Percentiles rank a stretch among this genome's conserved stretches.
Conservation (phyloP, 805 yeast species). For the Yamadazyma takamatsuzukensis region DNA sequence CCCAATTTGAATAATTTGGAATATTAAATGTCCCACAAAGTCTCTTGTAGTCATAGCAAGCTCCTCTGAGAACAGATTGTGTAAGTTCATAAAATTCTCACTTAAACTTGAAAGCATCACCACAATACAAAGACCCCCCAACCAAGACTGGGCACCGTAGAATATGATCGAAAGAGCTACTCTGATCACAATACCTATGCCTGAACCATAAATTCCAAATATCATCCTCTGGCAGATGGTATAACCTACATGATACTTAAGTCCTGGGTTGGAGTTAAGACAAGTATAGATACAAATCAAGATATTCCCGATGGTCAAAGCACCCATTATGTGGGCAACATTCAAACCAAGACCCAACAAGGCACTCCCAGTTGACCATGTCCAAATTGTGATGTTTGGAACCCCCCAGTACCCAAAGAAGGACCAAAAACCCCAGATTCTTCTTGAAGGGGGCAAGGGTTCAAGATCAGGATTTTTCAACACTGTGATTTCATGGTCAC, state of each 20-base stretch:
- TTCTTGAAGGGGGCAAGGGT: conserved; percentile 41
- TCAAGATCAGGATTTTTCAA: conserved; percentile 38
- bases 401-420: conserved; percentile 44
- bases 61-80: conserved; percentile 32
- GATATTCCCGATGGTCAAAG: conserved; percentile 44
- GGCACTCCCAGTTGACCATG: conserved; percentile 44
- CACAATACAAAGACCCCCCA: conserved; percentile 43
- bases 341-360: conserved; percentile 42
- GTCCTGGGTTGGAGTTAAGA: conserved; percentile 47
- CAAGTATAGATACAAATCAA: conserved; percentile 41
- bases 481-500: conserved; percentile 4
- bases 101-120: conserved; percentile 36
- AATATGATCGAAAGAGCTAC: conserved; percentile 44
- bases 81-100: conserved; percentile 32
- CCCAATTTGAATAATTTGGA: conserved; percentile 41
- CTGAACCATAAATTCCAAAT: conserved; percentile 47
- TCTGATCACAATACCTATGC: conserved; percentile 41
- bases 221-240: conserved; percentile 42
- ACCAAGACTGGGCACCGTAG: conserved; percentile 44
- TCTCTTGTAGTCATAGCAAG: conserved; percentile 39
- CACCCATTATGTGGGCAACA: conserved; percentile 44
- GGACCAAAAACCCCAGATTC: conserved; percentile 45
- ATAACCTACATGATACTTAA: conserved; percentile 48
- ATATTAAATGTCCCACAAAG: conserved; percentile 41
- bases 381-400: conserved; percentile 38